Conservation (phyloP, 1,284 basidiomycete species). For the Microbotryum silenes-acaulis region DNA sequence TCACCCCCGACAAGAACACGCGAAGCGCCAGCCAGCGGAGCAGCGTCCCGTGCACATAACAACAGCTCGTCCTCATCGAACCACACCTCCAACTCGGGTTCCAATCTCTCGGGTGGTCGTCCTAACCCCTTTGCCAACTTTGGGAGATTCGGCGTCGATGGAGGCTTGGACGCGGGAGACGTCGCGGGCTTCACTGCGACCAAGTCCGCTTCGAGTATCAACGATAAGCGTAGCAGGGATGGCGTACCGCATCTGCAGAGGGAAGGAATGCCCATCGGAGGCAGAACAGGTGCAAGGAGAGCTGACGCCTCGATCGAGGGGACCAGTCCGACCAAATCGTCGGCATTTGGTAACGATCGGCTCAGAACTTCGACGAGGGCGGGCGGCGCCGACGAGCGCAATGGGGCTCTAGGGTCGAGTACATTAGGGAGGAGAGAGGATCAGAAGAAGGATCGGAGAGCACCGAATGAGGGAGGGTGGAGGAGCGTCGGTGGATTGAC, state of each 20-base stretch:
- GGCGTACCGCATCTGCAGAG: background rate
- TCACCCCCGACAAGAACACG: slow-evolving; percentile 8
- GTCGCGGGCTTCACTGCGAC: slow-evolving; percentile 1
- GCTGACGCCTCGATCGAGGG: slow-evolving; percentile 2
- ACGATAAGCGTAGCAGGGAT: background rate
- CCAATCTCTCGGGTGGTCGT: too few relatives aligned
- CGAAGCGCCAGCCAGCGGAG: background rate
- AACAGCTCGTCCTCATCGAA: too few relatives aligned
- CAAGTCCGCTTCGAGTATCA: background rate
- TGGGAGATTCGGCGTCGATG: slow-evolving; percentile 29
- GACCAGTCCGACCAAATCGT: background rate
- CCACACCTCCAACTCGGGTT: too few relatives aligned
- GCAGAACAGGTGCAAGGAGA: background rate
- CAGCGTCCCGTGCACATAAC: background rate
- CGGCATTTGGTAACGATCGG: background rate
- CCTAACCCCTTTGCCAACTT: slow-evolving; percentile 31
- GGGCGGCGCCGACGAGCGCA: background rate
- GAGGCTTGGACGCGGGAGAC: slow-evolving; percentile 14
- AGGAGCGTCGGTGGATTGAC: slow-evolving; percentile 16
- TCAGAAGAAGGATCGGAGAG: slow-evolving; percentile 12
- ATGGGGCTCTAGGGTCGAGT: background rate
- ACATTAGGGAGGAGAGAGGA: background rate
- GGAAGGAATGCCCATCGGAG: background rate
- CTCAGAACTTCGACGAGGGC: slow-evolving; percentile 3
- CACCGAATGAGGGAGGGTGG: slow-evolving; percentile 28